Conservation (phyloP, 2,329 filamentous ascomycete genomes). For the Cyclaneusma minus region DNA sequence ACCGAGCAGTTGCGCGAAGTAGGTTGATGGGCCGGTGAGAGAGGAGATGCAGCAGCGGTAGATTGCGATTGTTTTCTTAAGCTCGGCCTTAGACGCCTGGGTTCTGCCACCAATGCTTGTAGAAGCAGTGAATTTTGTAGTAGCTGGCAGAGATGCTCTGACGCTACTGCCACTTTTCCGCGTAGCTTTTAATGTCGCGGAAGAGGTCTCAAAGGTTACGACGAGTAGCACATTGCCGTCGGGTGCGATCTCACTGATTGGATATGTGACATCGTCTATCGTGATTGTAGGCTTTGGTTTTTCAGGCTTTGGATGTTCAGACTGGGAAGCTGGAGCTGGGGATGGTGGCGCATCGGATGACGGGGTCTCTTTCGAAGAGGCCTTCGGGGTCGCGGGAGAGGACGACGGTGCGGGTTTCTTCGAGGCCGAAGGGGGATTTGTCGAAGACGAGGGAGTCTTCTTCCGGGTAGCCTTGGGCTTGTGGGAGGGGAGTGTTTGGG, state of each 20-base stretch:
- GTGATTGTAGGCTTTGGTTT: conserved; percentile 7
- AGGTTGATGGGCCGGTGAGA: conserved; percentile 47
- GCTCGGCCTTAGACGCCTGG: no score
- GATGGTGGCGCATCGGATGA: no score
- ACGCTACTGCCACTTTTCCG: conserved; percentile 9
- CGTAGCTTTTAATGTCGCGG: conserved; percentile 26
- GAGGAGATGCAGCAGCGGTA: conserved; percentile 45
- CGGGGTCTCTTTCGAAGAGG: neutral
- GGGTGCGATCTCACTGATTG: conserved; percentile 33
- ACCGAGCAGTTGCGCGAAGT: conserved; percentile 53
- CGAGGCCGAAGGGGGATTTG: no score
- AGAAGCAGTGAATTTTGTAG: conserved; percentile 11
- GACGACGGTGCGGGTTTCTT: no score
- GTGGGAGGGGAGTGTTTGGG: no score
- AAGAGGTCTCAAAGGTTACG: conserved; percentile 47
- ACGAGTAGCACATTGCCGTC: conserved; percentile 51
- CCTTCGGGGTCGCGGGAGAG: neutral
- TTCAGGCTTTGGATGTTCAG: neutral
- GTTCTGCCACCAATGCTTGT: conserved; percentile 12
- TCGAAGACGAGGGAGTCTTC: no score
- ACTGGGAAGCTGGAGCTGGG: no score
- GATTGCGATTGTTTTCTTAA: conserved; percentile 3
- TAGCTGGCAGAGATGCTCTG: neutral
- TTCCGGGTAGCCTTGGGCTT: no score
- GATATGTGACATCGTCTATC: conserved; percentile 10